Conservation (phyloP, 306 rosid species). For the Cicer yamashitae region DNA sequence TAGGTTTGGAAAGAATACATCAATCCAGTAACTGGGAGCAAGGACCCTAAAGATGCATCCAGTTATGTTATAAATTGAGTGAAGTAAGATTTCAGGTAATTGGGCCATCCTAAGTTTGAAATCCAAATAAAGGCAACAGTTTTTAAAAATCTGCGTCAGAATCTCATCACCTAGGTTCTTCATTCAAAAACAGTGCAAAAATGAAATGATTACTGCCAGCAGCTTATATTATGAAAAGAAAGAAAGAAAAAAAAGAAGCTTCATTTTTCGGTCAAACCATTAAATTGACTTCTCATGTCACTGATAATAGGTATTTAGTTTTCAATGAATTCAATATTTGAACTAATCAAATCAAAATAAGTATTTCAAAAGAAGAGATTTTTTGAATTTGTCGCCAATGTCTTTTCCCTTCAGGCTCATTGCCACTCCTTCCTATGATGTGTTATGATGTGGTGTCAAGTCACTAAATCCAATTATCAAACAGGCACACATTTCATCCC, state of each 20-base stretch:
- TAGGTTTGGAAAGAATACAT: conserved; percentile 14
- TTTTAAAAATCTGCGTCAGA: background rate
- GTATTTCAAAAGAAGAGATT: background rate
- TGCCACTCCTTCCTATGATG: background rate
- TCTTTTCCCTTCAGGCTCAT: background rate
- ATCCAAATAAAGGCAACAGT: background rate
- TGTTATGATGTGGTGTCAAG: background rate
- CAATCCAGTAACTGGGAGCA: background rate
- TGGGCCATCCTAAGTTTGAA: conserved; percentile 13
- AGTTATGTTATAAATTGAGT: background rate
- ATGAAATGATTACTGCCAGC: background rate
- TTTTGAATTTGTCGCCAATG: too few species aligned
- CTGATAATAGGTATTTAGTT: background rate
- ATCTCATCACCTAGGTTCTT: conserved; percentile 2
- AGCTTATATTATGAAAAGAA: background rate
- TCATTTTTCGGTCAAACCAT: background rate
- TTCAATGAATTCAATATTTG: conserved; percentile 18
- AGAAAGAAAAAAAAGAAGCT: background rate
- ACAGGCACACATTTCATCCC: background rate
- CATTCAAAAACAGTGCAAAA: background rate
- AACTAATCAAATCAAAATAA: background rate
- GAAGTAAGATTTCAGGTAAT: background rate
- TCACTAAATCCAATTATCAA: conserved; percentile 6
- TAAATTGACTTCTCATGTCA: background rate
- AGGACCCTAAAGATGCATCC: conserved; percentile 4